phyloP scores from a whole-genome alignment of 768 basidiomycete genomes.

The Boletus rubescentipes region DNA sequence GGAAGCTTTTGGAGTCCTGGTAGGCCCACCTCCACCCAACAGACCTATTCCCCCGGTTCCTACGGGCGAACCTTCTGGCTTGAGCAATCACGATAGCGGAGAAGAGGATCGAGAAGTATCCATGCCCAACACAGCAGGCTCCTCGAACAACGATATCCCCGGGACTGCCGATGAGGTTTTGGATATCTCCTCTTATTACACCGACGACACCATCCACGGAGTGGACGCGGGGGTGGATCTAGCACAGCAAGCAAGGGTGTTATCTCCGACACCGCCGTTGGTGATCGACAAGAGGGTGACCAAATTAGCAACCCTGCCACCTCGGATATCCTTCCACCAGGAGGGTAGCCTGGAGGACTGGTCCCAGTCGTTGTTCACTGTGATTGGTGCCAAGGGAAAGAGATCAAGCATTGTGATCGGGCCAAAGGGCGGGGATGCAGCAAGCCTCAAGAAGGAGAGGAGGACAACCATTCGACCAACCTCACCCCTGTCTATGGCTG shows the following conservation, averaged over 20 bases:
- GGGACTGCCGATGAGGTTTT: constrained; percentile 26
- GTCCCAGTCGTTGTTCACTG: constrained; percentile 55
- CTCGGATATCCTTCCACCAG: constrained; percentile 55
- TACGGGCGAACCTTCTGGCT: constrained; percentile 6
- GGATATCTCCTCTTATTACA: constrained; percentile 28
- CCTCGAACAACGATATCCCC: constrained; percentile 16
- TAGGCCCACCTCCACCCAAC: constrained; percentile 9
- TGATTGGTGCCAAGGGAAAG: constrained; percentile 38
- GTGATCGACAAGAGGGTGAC: constrained; percentile 28
- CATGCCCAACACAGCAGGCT: background rate
- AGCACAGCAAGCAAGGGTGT: constrained; percentile 3
- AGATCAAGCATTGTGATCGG: constrained; percentile 9
- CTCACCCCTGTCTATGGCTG: background rate
- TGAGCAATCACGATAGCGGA: background rate
- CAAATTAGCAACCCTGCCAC: constrained; percentile 36
- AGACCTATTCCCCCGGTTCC: constrained; percentile 22
- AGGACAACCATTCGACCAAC: constrained; percentile 19
- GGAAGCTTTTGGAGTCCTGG: background rate
- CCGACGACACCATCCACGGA: constrained; percentile 1
- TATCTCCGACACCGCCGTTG: constrained; percentile 31
- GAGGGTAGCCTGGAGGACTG: constrained; percentile 50
- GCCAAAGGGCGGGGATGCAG: background rate
- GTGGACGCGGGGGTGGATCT: constrained; percentile 6
- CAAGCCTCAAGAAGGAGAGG: constrained; percentile 13
- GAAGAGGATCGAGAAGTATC: background rate